phyloP scores from a whole-genome alignment of 2,329 filamentous ascomycete species.

The Sporothrix luriei region DNA sequence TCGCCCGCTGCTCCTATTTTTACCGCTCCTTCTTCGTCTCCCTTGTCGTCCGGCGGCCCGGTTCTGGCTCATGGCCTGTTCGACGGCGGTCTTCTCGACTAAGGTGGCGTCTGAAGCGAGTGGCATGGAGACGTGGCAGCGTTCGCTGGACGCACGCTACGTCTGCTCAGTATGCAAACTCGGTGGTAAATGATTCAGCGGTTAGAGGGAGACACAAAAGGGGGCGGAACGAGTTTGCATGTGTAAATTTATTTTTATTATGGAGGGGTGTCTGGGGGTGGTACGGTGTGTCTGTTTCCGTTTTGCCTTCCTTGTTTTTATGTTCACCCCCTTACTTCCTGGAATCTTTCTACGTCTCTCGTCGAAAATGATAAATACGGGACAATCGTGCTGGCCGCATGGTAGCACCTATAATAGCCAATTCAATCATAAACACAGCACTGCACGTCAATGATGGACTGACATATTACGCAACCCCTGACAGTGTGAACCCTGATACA shows the following conservation, averaged over 20 bases:
- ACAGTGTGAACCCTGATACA: background rate
- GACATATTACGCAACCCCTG: background rate
- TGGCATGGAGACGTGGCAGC: background rate
- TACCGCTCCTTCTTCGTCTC: background rate
- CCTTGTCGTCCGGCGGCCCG: background rate
- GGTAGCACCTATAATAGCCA: constrained; percentile 21
- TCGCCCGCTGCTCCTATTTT: background rate
- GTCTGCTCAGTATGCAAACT: constrained; percentile 12
- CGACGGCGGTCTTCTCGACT: background rate
- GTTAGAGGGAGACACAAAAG: background rate
- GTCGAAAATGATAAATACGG: constrained; percentile 11
- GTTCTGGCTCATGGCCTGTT: background rate
- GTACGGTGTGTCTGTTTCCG: background rate
- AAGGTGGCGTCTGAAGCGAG: background rate
- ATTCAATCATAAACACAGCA: background rate
- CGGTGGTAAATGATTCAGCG: background rate
- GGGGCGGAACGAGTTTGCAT: constrained; percentile 14
- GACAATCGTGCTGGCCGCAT: background rate
- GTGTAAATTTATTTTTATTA: constrained; percentile 25
- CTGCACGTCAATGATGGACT: background rate
- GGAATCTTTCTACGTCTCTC: background rate
- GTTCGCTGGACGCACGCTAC: background rate
- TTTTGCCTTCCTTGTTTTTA: constrained; percentile 6
- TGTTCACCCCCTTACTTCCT: background rate
- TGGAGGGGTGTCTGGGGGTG: background rate